Conservation (phyloP, 371 early-diverging fungal genomes). For the Saksenaea oblongispora region DNA sequence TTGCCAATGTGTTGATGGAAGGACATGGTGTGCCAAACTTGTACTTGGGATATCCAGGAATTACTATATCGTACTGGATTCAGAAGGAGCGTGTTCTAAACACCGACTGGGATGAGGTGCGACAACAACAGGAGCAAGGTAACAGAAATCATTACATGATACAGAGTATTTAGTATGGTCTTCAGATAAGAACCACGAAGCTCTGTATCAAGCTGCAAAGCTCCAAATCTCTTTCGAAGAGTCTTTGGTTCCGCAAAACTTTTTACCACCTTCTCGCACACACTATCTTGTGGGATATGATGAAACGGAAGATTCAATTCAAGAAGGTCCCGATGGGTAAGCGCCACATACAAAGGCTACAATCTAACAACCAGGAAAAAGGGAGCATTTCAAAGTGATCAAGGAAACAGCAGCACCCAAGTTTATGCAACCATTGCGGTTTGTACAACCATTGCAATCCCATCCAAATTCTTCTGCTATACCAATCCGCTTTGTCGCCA, state of each 20-base stretch:
- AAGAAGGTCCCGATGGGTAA: conserved; percentile 23
- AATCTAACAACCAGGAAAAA: not conserved
- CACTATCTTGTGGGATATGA: conserved; percentile 31
- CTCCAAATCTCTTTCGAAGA: conserved; percentile 42
- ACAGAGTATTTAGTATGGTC: not conserved
- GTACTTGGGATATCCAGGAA: conserved; percentile 54
- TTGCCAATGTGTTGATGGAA: conserved; percentile 44
- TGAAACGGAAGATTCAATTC: conserved; percentile 33
- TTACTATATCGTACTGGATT: conserved; percentile 60
- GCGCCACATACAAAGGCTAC: not conserved
- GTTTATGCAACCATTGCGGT: conserved; percentile 33
- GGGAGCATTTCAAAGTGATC: conserved; percentile 32
- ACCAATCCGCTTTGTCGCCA: conserved; percentile 44
- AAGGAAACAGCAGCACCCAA: conserved; percentile 27
- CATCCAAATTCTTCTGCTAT: conserved; percentile 24
- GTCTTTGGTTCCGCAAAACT: conserved; percentile 23
- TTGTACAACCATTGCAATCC: conserved; percentile 26
- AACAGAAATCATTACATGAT: not conserved
- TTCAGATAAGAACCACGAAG: conserved; percentile 14
- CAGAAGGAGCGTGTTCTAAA: conserved; percentile 29
- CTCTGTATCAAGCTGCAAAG: conserved; percentile 16
- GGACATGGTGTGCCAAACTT: conserved; percentile 60
- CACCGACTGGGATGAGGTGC: conserved; percentile 44
- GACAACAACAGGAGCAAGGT: conserved; percentile 40
- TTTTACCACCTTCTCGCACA: conserved; percentile 27